A percentile compares a stretch with the other conserved stretches of the same genome.
Evolutionary conservation across 345 rosid species (phyloP).

Genomic region (Clarkia xantiana): DNA sequence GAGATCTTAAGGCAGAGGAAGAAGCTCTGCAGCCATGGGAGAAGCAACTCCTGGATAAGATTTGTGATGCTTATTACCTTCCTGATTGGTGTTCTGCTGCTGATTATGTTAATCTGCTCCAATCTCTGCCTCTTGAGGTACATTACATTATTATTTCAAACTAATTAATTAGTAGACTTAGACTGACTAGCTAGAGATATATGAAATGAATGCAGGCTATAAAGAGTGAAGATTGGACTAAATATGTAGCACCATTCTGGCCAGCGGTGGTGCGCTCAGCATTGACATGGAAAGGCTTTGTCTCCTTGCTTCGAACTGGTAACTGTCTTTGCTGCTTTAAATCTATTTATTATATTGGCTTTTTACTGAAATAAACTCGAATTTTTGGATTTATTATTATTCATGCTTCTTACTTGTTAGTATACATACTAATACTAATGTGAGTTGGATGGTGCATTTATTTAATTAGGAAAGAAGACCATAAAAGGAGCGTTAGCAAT

Average conservation of each 20-base stretch:
- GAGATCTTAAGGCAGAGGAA: conserved; percentile 52
- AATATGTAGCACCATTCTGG: conserved; percentile 81
- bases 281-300: conserved; percentile 68
- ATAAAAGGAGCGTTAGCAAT: conserved; percentile 74
- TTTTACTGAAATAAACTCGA: background rate
- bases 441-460: background rate
- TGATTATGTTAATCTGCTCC: conserved; percentile 53
- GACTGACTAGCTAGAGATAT: too few relatives aligned
- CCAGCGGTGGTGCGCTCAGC: conserved; percentile 78
- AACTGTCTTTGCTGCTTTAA: conserved; percentile 12
- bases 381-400: too few relatives aligned
- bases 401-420: too few relatives aligned
- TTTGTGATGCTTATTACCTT: conserved; percentile 60
- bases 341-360: too few relatives aligned
- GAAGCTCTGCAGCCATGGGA: conserved; percentile 64
- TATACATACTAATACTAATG: too few relatives aligned
- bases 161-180: too few relatives aligned
- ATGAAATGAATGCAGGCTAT: conserved; percentile 36
- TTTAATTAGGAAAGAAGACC: conserved; percentile 46
- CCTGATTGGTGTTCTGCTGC: conserved; percentile 84
- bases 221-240: conserved; percentile 77
- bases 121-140: conserved; percentile 49
- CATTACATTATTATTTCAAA: too few relatives aligned
- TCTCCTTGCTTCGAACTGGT: conserved; percentile 60
- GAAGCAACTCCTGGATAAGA: conserved; percentile 38